Percentiles rank a stretch among this genome's conserved stretches.
Conservation (phyloP, 2,329 filamentous ascomycete genomes). For the Scedosporium apiospermum region DNA sequence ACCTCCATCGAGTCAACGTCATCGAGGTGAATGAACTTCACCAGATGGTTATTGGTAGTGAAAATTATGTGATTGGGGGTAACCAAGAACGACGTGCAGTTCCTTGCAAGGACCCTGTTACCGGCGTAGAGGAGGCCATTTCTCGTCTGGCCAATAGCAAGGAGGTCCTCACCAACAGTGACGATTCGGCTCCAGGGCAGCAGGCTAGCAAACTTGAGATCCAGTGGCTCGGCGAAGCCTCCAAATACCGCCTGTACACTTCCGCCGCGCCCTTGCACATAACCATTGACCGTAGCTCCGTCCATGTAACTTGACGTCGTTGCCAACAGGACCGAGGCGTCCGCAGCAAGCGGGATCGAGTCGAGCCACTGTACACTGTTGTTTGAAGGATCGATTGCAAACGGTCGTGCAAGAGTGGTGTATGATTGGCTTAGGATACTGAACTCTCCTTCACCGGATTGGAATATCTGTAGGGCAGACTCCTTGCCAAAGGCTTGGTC, state of each 20-base stretch:
- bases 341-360: slow-evolving; percentile 4
- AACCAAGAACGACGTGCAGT: slow-evolving; percentile 83
- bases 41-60: slow-evolving; percentile 82
- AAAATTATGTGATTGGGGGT: slow-evolving; percentile 79
- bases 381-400: neutral
- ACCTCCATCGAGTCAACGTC: slow-evolving; percentile 65
- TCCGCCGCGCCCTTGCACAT: slow-evolving; percentile 37
- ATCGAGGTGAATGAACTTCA: slow-evolving; percentile 87
- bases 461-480: slow-evolving; percentile 22
- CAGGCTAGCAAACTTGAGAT: slow-evolving; percentile 31
- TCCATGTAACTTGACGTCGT: slow-evolving; percentile 24
- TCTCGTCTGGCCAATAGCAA: slow-evolving; percentile 57
- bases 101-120: slow-evolving; percentile 63
- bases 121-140: slow-evolving; percentile 75
- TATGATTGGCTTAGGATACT: slow-evolving; percentile 21
- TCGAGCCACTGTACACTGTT: slow-evolving; percentile 4
- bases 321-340: slow-evolving; percentile 7
- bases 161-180: slow-evolving; percentile 27
- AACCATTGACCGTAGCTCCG: slow-evolving; percentile 19
- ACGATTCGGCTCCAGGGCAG: slow-evolving; percentile 44
- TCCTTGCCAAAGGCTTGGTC: neutral
- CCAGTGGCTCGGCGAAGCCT: slow-evolving; percentile 22
- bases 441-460: slow-evolving; percentile 18
- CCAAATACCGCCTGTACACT: slow-evolving; percentile 30
- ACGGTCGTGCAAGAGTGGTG: neutral